A percentile compares a stretch with the other conserved stretches of the same genome.
Evolutionary conservation across 2,329 filamentous ascomycete genomes (phyloP).

Genomic region (Gnomoniopsis sp.): DNA sequence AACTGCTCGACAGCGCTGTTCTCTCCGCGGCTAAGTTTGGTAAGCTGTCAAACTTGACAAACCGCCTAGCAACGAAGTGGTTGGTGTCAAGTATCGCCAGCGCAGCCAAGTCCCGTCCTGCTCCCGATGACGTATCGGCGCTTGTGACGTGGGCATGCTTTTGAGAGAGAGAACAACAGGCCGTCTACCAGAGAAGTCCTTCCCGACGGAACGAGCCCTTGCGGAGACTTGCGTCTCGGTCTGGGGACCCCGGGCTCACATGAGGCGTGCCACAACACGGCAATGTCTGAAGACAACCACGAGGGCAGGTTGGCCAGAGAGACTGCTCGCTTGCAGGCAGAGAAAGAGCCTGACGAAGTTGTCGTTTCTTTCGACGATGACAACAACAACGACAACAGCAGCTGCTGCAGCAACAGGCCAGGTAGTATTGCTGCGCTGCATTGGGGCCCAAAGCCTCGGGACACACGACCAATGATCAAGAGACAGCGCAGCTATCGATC

Average conservation of each 20-base stretch:
- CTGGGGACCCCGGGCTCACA: neutral
- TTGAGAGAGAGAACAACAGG: neutral
- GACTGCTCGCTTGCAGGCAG: neutral
- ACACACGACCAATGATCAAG: neutral
- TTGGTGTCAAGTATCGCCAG: too few species aligned
- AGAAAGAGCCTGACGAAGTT: neutral
- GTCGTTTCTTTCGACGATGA: too few species aligned
- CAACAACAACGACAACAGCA: too few species aligned
- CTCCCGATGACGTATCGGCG: too few species aligned
- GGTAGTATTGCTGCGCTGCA: neutral
- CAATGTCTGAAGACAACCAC: neutral
- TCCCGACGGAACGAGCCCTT: neutral
- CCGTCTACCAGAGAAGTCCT: neutral
- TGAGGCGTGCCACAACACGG: neutral
- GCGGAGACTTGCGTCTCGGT: neutral
- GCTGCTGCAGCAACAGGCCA: neutral
- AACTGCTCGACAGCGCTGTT: neutral
- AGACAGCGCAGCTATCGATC: constrained; percentile 2
- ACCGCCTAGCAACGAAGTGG: too few species aligned
- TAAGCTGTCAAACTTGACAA: neutral
- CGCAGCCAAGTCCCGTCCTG: too few species aligned
- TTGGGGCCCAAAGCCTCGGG: constrained; percentile 1
- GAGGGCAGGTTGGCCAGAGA: too few species aligned
- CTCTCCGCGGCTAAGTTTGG: neutral
- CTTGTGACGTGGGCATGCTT: neutral